Conservation (phyloP, 768 basidiomycete genomes). For the Megacollybia marginata region DNA sequence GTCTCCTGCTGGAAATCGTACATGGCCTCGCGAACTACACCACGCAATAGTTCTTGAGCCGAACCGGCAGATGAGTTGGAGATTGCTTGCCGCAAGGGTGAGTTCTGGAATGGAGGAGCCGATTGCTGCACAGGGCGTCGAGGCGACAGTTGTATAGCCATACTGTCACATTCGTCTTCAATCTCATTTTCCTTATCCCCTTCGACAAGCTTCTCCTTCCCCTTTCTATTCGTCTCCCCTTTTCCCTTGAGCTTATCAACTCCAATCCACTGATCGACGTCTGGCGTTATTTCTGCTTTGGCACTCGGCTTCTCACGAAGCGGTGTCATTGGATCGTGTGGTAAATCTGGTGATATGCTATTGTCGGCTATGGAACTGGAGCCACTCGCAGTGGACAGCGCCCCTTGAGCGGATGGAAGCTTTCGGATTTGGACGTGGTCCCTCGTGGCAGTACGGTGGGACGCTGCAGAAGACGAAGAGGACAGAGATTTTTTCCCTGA, state of each 20-base stretch:
- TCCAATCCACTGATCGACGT: slow-evolving; percentile 44
- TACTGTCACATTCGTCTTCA: slow-evolving; percentile 20
- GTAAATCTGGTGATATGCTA: slow-evolving; percentile 33
- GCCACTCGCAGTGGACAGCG: background rate
- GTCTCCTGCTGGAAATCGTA: slow-evolving; percentile 66
- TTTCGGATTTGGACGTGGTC: no score
- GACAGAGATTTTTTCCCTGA: no score
- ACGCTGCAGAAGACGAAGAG: no score
- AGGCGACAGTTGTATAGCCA: slow-evolving; percentile 54
- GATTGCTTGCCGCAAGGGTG: slow-evolving; percentile 28
- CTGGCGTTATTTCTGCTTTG: slow-evolving; percentile 38
- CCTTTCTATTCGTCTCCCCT: slow-evolving; percentile 20
- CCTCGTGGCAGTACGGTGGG: no score
- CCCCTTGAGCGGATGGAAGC: no score
- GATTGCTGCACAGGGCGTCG: slow-evolving; percentile 29
- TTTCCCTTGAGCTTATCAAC: slow-evolving; percentile 26
- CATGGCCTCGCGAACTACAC: slow-evolving; percentile 65
- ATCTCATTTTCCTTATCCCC: slow-evolving; percentile 12
- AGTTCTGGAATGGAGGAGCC: slow-evolving; percentile 29
- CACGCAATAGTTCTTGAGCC: slow-evolving; percentile 58
- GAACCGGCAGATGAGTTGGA: slow-evolving; percentile 20
- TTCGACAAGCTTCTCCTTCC: slow-evolving; percentile 33
- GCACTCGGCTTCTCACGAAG: slow-evolving; percentile 17
- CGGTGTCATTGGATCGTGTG: slow-evolving; percentile 29
- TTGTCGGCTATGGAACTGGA: background rate